These are phyloP conservation scores for Zasmidium cellare DNA, from an alignment of 2,329 filamentous ascomycete genomes.

Conservation along the genomic window DNA sequence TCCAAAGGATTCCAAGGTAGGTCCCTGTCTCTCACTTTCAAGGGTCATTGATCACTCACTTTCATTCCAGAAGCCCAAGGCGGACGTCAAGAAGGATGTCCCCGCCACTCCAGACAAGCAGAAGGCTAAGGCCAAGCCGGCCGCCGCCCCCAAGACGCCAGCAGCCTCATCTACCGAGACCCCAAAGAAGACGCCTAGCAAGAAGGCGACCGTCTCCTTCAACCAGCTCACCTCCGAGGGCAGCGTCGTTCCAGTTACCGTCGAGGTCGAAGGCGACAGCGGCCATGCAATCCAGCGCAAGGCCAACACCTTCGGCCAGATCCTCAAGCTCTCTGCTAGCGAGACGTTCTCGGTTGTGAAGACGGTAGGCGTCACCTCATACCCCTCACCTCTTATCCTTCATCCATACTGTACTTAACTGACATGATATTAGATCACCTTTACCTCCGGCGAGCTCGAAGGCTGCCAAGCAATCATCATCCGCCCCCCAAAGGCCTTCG, in stretches of 20 bases:
- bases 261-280: constrained; percentile 25
- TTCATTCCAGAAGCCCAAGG: constrained; percentile 8
- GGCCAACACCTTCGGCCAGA: constrained; percentile 28
- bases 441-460: constrained; percentile 33
- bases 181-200: constrained; percentile 16
- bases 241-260: constrained; percentile 25
- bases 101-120: constrained; percentile 19
- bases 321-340: constrained; percentile 32
- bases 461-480: constrained; percentile 38
- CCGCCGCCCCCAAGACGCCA: constrained; percentile 6
- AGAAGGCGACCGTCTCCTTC: constrained; percentile 18
- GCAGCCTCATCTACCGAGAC: not conserved
- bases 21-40: not conserved
- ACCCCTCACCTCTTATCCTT: not conserved
- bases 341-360: constrained; percentile 34
- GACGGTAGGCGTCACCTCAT: constrained; percentile 26
- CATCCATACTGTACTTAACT: not conserved
- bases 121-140: constrained; percentile 10
- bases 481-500: constrained; percentile 36
- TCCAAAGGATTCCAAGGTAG: constrained; percentile 26
- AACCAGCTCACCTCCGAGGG: constrained; percentile 17
- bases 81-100: constrained; percentile 3
- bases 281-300: constrained; percentile 19
- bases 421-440: constrained; percentile 20
- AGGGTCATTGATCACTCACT: not conserved